Conservation (phyloP, 2,329 filamentous ascomycete genomes). For the Aspergillus luchuensis region DNA sequence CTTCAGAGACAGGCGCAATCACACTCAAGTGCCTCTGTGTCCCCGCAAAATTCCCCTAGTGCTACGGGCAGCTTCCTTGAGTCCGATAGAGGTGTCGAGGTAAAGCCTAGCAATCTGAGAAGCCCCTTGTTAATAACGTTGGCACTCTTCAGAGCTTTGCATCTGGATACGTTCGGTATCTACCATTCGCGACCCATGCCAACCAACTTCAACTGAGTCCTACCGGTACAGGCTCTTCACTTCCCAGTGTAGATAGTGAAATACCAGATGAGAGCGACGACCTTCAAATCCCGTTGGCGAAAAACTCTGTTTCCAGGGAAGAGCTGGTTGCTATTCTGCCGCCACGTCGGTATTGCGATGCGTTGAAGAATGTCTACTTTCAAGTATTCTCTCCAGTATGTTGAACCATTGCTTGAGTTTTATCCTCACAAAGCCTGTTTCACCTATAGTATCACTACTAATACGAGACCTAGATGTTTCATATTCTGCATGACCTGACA, state of each 20-base stretch:
- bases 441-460: neutral
- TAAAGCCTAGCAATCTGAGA: conserved; percentile 23
- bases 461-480: conserved; percentile 34
- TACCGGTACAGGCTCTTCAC: conserved; percentile 28
- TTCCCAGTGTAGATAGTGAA: conserved; percentile 30
- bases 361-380: conserved; percentile 40
- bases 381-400: conserved; percentile 43
- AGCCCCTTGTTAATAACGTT: conserved; percentile 27
- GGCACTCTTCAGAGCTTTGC: conserved; percentile 35
- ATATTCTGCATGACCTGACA: conserved; percentile 45
- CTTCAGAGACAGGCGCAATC: conserved; percentile 36
- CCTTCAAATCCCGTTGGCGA: conserved; percentile 36
- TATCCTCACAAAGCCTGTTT: neutral
- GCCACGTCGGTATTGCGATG: conserved; percentile 39
- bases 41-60: conserved; percentile 32
- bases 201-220: conserved; percentile 33
- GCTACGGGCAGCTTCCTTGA: conserved; percentile 31
- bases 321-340: conserved; percentile 38
- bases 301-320: conserved; percentile 29
- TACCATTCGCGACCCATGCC: conserved; percentile 37
- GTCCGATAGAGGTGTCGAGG: conserved; percentile 22
- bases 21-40: conserved; percentile 26
- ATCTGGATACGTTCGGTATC: conserved; percentile 41
- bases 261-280: conserved; percentile 35
- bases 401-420: neutral